A percentile compares a stretch with the other conserved stretches of the same genome.
These are phyloP conservation scores for Nitzschia palea DNA, from an alignment of 108 stramenopile genomes.

Conservation along the genomic window DNA sequence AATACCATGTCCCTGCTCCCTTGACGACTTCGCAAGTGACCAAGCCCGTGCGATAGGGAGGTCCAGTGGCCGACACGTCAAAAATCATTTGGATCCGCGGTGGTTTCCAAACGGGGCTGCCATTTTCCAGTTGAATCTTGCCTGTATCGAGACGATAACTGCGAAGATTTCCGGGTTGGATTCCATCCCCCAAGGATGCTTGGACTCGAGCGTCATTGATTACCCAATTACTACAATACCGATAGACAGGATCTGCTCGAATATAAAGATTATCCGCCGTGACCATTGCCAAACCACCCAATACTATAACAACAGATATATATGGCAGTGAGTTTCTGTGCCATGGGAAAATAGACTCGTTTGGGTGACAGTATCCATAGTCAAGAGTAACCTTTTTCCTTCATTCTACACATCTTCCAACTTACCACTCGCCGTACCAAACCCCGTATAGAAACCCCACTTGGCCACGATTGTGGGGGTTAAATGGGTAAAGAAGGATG, in stretches of 20 bases:
- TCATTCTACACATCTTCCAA: not conserved
- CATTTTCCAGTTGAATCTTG: constrained; percentile 13
- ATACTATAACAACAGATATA: constrained; percentile 5
- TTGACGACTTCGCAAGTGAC: constrained; percentile 45
- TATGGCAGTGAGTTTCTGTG: no score
- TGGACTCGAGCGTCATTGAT: constrained; percentile 20
- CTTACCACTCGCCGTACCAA: constrained; percentile 32
- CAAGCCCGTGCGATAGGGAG: constrained; percentile 41
- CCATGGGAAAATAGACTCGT: no score
- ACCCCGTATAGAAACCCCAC: constrained; percentile 43
- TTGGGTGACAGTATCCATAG: no score
- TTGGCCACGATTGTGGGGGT: constrained; percentile 35
- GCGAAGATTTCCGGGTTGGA: constrained; percentile 24
- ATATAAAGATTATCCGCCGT: constrained; percentile 34
- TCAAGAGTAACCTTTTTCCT: no score
- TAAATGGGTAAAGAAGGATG: constrained; percentile 41
- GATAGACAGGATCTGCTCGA: constrained; percentile 45
- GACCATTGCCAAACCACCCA: constrained; percentile 20
- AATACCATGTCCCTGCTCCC: not conserved
- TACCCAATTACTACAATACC: constrained; percentile 28
- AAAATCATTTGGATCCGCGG: constrained; percentile 47
- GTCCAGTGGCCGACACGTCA: constrained; percentile 35
- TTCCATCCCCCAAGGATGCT: constrained; percentile 29
- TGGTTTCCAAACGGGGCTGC: constrained; percentile 19
- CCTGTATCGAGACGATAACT: constrained; percentile 40